phyloP scores from a whole-genome alignment of 331 rosid species.

The Stylosanthes scabra region DNA sequence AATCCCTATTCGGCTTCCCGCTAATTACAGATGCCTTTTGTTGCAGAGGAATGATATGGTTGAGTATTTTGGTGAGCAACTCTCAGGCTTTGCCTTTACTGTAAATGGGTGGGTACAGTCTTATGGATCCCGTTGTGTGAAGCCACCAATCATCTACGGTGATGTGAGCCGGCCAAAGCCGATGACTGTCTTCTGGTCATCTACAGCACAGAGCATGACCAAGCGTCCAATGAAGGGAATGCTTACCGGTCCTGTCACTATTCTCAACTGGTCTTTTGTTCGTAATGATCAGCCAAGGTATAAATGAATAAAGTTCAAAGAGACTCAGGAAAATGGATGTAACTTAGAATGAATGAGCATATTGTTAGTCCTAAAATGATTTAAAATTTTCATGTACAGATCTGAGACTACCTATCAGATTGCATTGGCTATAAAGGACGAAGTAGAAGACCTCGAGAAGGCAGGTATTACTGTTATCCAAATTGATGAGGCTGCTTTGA shows the following conservation, averaged over 20 bases:
- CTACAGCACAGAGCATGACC: conserved; percentile 92
- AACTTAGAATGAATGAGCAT: not conserved
- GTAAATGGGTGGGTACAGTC: conserved; percentile 99
- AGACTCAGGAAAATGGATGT: too few species aligned
- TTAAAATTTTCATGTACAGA: conserved; percentile 43
- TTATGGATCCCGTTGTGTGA: conserved; percentile 97
- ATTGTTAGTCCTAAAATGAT: conserved; percentile 24
- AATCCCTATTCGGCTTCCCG: not conserved
- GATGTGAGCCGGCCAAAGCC: conserved; percentile 98
- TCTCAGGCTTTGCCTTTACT: conserved; percentile 93
- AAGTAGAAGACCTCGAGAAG: conserved; percentile 98
- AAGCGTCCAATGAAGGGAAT: conserved; percentile 99
- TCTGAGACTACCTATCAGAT: conserved; percentile 91
- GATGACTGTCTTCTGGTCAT: conserved; percentile 98
- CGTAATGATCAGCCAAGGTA: conserved; percentile 95
- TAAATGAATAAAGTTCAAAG: not conserved
- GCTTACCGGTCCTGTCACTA: conserved; percentile 99
- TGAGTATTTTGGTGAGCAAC: conserved; percentile 97
- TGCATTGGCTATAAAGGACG: conserved; percentile 97
- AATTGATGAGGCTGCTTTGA: conserved; percentile 97
- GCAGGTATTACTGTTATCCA: conserved; percentile 85
- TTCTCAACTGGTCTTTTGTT: conserved; percentile 98
- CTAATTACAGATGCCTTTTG: conserved; percentile 42
- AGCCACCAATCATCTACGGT: conserved; percentile 99
- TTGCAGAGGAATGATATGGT: conserved; percentile 98